Percentiles rank a stretch among this genome's conserved stretches.
These are phyloP conservation scores for Xerocomellus intermedius DNA, from an alignment of 768 basidiomycete species.

Conservation along the genomic window DNA sequence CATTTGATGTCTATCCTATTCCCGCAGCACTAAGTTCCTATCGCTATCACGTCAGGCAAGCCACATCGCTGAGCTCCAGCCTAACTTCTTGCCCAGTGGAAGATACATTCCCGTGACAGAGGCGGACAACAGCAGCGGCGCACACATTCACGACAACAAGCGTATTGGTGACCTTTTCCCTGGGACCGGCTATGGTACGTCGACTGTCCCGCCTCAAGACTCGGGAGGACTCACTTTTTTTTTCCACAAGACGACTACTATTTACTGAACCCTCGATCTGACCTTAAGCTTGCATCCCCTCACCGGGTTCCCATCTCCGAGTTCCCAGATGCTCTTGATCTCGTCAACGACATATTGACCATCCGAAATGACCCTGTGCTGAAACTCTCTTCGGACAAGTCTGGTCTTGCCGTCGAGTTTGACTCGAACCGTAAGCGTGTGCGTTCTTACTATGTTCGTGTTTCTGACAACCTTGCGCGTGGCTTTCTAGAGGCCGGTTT, in stretches of 20 bases:
- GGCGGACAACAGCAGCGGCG: slow-evolving; percentile 35
- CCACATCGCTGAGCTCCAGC: slow-evolving; percentile 51
- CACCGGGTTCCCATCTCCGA: slow-evolving; percentile 46
- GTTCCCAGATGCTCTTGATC: slow-evolving; percentile 44
- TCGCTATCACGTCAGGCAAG: slow-evolving; percentile 41
- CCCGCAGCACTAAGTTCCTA: not conserved
- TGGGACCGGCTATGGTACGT: slow-evolving; percentile 55
- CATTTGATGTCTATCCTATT: not conserved
- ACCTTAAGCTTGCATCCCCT: slow-evolving; percentile 37
- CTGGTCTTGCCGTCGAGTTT: slow-evolving; percentile 60
- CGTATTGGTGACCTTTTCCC: slow-evolving; percentile 60
- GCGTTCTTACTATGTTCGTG: not conserved
- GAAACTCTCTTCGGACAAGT: slow-evolving; percentile 52
- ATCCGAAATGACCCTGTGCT: slow-evolving; percentile 44
- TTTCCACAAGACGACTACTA: slow-evolving; percentile 62
- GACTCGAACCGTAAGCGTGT: slow-evolving; percentile 64
- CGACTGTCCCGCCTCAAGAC: not conserved
- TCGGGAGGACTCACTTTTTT: not conserved
- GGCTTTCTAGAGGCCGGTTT: slow-evolving; percentile 58
- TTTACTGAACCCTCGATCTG: slow-evolving; percentile 42
- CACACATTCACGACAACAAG: slow-evolving; percentile 49
- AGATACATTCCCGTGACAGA: slow-evolving; percentile 45
- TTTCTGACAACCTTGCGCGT: not conserved
- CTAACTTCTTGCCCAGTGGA: slow-evolving; percentile 52
- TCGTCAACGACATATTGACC: slow-evolving; percentile 36